A percentile compares a stretch with the other conserved stretches of the same genome.
phyloP scores from a whole-genome alignment of 2,329 filamentous ascomycete species.

The Claviceps purpurea region DNA sequence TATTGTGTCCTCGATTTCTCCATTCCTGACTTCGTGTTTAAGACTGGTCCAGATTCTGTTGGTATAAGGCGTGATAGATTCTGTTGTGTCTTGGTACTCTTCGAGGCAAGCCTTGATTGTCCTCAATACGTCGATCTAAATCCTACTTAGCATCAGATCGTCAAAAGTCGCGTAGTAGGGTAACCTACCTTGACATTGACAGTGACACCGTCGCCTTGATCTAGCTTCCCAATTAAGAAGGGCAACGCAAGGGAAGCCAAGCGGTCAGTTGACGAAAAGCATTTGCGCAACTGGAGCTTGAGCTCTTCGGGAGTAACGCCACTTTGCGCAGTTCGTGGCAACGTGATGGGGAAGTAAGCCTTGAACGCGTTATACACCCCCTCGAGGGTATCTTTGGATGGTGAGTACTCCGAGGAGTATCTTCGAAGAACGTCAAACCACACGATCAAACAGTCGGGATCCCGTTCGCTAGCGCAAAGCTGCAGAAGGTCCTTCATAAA shows the following conservation, averaged over 20 bases:
- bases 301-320: constrained; percentile 43
- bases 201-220: constrained; percentile 44
- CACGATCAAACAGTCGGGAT: constrained; percentile 41
- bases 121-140: constrained; percentile 38
- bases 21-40: constrained; percentile 50
- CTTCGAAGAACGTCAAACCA: constrained; percentile 40
- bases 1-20: constrained; percentile 43
- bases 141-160: constrained; percentile 6
- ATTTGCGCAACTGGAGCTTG: constrained; percentile 37
- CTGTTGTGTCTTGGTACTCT: constrained; percentile 31
- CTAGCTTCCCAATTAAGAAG: constrained; percentile 42
- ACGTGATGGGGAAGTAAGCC: constrained; percentile 47
- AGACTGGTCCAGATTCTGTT: constrained; percentile 44
- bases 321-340: constrained; percentile 35
- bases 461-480: constrained; percentile 40
- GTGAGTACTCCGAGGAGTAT: constrained; percentile 31
- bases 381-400: constrained; percentile 31
- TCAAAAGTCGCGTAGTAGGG: not conserved
- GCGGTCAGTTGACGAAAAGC: constrained; percentile 37
- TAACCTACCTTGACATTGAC: constrained; percentile 39
- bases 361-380: constrained; percentile 43
- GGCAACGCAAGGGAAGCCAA: constrained; percentile 34
- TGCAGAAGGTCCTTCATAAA: constrained; percentile 37
- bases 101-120: constrained; percentile 41
- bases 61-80: constrained; percentile 34